These are phyloP conservation scores for Pichia membranifaciens DNA, from an alignment of 805 yeast species.

Conservation along the genomic window DNA sequence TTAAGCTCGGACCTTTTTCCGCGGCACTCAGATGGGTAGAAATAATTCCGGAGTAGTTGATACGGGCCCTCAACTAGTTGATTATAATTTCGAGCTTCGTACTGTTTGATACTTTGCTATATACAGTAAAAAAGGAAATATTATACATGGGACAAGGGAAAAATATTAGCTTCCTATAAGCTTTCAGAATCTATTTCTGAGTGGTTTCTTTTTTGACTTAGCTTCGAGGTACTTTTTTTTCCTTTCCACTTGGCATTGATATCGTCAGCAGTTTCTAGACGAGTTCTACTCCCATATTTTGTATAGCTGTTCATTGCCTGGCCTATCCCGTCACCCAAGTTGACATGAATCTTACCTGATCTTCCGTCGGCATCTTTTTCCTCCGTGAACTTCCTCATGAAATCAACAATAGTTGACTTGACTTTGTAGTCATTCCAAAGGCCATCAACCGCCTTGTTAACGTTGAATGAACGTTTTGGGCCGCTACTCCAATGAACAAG, in stretches of 20 bases:
- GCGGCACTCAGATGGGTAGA: no score
- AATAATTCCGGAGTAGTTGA: no score
- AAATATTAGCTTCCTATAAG: no score
- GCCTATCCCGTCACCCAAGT: slow-evolving; percentile 77
- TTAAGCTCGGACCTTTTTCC: no score
- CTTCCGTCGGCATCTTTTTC: slow-evolving; percentile 25
- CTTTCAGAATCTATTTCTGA: background rate
- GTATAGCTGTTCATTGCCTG: slow-evolving; percentile 50
- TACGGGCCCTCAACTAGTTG: no score
- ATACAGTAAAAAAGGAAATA: no score
- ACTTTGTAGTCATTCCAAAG: slow-evolving; percentile 51
- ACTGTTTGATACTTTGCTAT: no score
- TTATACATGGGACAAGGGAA: no score
- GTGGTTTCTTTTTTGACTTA: slow-evolving; percentile 13
- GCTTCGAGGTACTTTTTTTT: slow-evolving; percentile 27
- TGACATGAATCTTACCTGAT: slow-evolving; percentile 23
- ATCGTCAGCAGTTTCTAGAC: slow-evolving; percentile 59
- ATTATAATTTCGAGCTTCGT: no score
- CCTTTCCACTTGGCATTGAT: slow-evolving; percentile 59
- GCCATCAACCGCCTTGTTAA: slow-evolving; percentile 41
- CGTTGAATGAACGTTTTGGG: slow-evolving; percentile 33
- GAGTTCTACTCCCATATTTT: slow-evolving; percentile 50
- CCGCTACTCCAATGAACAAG: slow-evolving; percentile 60
- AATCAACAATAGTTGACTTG: slow-evolving; percentile 46
- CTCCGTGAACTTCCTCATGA: slow-evolving; percentile 38